Evolutionary conservation across 2,329 filamentous ascomycete species (phyloP).

Genomic region (Penicillium hesseltinei): DNA sequence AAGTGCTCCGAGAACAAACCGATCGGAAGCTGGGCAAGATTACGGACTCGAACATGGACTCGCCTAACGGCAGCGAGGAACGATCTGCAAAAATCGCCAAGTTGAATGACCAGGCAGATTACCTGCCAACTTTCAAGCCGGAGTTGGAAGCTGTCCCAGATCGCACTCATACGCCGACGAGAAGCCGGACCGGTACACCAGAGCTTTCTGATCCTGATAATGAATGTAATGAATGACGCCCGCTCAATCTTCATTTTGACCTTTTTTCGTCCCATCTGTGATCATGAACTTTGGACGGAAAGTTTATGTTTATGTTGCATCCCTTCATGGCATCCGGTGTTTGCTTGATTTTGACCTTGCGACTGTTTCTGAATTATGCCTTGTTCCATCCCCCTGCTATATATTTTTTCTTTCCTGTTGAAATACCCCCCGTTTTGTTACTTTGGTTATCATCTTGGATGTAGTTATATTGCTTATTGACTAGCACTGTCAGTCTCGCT

Average conservation of each 20-base stretch:
- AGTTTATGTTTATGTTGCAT: constrained; percentile 25
- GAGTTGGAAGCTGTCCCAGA: constrained; percentile 35
- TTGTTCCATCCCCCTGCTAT: constrained; percentile 3
- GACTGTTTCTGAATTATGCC: constrained; percentile 3
- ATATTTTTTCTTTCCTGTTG: constrained; percentile 4
- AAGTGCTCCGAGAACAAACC: constrained; percentile 66
- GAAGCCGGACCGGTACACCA: constrained; percentile 31
- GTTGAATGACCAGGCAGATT: constrained; percentile 30
- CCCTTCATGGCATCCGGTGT: constrained; percentile 26
- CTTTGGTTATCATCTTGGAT: constrained; percentile 15
- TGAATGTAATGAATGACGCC: constrained; percentile 33
- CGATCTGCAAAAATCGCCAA: constrained; percentile 39
- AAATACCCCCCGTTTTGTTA: constrained; percentile 24
- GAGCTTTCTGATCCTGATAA: constrained; percentile 32
- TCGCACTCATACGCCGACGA: constrained; percentile 23
- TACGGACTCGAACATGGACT: constrained; percentile 8
- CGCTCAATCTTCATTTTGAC: constrained; percentile 4
- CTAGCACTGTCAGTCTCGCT: constrained; percentile 13
- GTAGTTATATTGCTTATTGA: constrained; percentile 17
- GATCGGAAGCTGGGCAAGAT: constrained; percentile 35
- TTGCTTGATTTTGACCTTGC: constrained; percentile 15
- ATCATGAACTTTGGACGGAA: constrained; percentile 23
- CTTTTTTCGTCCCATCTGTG: constrained; percentile 1
- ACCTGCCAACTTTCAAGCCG: constrained; percentile 34
- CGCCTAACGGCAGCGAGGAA: constrained; percentile 23